phyloP scores from a whole-genome alignment of 2,329 filamentous ascomycete species.

The Aspergillus melleus region DNA sequence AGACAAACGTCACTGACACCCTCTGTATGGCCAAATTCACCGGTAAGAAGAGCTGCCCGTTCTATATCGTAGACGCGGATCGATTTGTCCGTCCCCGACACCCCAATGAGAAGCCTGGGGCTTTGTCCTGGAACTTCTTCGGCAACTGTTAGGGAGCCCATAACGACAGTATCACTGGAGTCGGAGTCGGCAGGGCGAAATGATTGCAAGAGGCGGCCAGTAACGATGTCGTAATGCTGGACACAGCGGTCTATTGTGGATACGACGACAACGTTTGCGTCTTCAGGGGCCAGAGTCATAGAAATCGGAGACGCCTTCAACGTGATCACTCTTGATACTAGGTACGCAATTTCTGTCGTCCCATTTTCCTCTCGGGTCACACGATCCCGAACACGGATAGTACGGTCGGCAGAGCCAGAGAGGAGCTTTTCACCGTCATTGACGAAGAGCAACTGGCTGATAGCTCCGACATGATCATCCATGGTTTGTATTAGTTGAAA shows the following conservation, averaged over 20 bases:
- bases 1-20: constrained; percentile 83
- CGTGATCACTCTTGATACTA: constrained; percentile 74
- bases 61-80: constrained; percentile 83
- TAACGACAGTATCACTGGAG: constrained; percentile 74
- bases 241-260: constrained; percentile 65
- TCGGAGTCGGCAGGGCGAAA: constrained; percentile 85
- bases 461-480: constrained; percentile 84
- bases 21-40: constrained; percentile 94
- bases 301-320: constrained; percentile 85
- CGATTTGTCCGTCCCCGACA: constrained; percentile 94
- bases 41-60: constrained; percentile 73
- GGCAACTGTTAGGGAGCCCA: constrained; percentile 71
- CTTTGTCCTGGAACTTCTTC: constrained; percentile 55
- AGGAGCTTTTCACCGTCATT: constrained; percentile 70
- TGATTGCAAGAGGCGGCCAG: constrained; percentile 66
- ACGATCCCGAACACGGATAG: constrained; percentile 77
- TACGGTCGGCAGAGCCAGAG: constrained; percentile 86
- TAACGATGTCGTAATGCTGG: constrained; percentile 61
- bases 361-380: constrained; percentile 62
- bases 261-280: constrained; percentile 55
- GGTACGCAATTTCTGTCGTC: constrained; percentile 67
- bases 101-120: constrained; percentile 72
- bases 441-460: constrained; percentile 74
- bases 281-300: constrained; percentile 69
- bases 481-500: constrained; percentile 87